phyloP scores from a whole-genome alignment of 192 early-diverging fungal genomes.

The Coemansia sp. region DNA sequence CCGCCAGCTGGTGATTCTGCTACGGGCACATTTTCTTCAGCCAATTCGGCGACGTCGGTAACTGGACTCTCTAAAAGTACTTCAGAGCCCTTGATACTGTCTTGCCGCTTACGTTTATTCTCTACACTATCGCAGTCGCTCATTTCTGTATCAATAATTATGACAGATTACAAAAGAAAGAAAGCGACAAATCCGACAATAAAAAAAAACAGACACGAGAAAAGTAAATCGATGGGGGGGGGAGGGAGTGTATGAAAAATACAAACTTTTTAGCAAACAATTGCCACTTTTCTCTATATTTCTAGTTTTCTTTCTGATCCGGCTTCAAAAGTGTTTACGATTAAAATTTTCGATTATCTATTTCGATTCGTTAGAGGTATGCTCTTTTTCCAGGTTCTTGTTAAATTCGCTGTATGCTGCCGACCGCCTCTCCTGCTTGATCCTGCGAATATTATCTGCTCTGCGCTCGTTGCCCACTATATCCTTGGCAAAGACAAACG shows the following conservation, averaged over 20 bases:
- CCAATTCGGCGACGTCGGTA: neutral
- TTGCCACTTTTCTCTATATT: no score
- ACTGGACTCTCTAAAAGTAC: neutral
- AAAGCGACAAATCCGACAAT: neutral
- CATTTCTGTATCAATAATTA: neutral
- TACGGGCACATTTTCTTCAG: neutral
- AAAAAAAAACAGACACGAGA: neutral
- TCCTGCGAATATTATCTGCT: constrained; percentile 46
- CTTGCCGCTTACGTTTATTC: constrained; percentile 52
- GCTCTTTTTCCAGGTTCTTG: constrained; percentile 10
- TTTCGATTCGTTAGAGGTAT: constrained; percentile 1
- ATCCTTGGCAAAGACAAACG: constrained; percentile 46
- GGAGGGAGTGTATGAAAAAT: neutral
- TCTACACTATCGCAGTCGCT: constrained; percentile 25
- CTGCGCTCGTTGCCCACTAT: constrained; percentile 46
- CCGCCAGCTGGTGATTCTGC: constrained; percentile 3
- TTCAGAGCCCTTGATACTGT: constrained; percentile 27
- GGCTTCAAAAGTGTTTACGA: neutral
- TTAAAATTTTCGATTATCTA: neutral
- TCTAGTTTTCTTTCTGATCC: neutral
- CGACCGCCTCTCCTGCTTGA: constrained; percentile 43
- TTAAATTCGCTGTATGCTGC: constrained; percentile 29
- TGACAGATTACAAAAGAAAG: constrained; percentile 6
- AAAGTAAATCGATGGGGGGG: neutral
- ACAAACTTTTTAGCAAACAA: neutral